Base-by-base conservation (phyloP, 208 protist species). In the Trypanosoma mega region DNA sequence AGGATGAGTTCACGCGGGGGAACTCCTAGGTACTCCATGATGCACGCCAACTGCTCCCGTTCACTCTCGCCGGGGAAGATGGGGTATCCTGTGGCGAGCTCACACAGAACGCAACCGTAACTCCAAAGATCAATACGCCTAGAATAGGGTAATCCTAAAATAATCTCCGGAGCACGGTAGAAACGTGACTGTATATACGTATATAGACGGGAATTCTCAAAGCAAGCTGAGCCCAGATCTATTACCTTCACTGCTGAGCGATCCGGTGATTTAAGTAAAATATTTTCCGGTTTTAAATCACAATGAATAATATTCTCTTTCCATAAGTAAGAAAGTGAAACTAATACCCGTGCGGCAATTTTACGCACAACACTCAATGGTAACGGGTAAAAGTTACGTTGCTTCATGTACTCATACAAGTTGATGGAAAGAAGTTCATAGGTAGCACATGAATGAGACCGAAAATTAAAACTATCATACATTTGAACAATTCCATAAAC, bases 231-330 rank as follows among this genome's bases (percentile, higher is more conserved):
- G 20, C 98, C 98, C 52, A 99, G 93, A 76, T 99, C 98, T 55
- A 97, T 98, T 16, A 99, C 80, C 64, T 98, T 99, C 68, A 99
- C 96, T 18, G 69, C 77, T 31, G 65, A 75, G 24, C 82, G 84
- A 46, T 83, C 82, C 14, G 78, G 52, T 16, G 76, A 58, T 54
- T 76, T 74, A 18, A 97, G 66, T 6, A 99, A 72, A 39, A 99
- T 87, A 70, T 99, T 99, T 74, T 99, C 97, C 4, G 96, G 97
- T 74, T 99, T 99, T 41, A 98, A 54, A 63, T 98, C 97, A 51
- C 91, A 93, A 71, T 99, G 97, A 48, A 98, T 92, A 55, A 99
- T 92, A 45, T 83, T 80, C 54, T 94, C 78, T 21, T 69, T 73
- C 46, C 70, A 82, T 30, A 97, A 41, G 57, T 90, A 97, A 1